A percentile compares a stretch with the other conserved stretches of the same genome.
Evolutionary conservation across 1,139 yeast species (phyloP).

Genomic region (Geotrichum europaeum): DNA sequence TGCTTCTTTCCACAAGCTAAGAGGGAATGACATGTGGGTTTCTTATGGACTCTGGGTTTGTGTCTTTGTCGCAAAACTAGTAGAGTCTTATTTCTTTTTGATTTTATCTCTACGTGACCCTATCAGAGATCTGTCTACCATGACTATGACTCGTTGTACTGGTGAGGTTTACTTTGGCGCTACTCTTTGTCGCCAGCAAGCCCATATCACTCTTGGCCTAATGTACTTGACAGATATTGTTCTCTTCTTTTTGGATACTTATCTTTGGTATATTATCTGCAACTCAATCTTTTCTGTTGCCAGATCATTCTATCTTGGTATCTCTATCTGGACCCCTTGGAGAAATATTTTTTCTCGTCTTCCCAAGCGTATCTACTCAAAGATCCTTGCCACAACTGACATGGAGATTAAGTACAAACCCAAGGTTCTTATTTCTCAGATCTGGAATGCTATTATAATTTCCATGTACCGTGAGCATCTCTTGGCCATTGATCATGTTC

Average conservation of each 20-base stretch:
- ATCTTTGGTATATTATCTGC: constrained; percentile 94
- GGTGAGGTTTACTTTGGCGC: constrained; percentile 90
- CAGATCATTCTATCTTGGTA: constrained; percentile 96
- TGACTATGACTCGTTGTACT: constrained; percentile 59
- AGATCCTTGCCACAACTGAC: constrained; percentile 94
- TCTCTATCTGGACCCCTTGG: constrained; percentile 98
- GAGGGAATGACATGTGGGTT: constrained; percentile 93
- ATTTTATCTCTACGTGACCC: constrained; percentile 91
- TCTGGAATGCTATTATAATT: constrained; percentile 97
- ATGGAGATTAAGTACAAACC: constrained; percentile 99
- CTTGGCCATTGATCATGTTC: constrained; percentile 96
- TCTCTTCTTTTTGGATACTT: constrained; percentile 96
- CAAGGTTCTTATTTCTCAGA: constrained; percentile 93
- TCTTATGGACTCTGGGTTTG: constrained; percentile 85
- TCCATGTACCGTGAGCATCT: constrained; percentile 98
- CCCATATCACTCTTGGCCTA: constrained; percentile 80
- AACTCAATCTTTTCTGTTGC: constrained; percentile 95
- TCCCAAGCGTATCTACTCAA: constrained; percentile 97
- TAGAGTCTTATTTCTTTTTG: constrained; percentile 91
- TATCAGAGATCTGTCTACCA: constrained; percentile 62
- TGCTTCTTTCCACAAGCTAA: constrained; percentile 74
- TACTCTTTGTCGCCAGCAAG: constrained; percentile 73
- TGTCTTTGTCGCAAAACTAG: constrained; percentile 81
- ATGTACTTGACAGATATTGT: constrained; percentile 89
- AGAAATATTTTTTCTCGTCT: constrained; percentile 94